phyloP scores from a whole-genome alignment of 768 basidiomycete species.

The Cubamyces sp. region DNA sequence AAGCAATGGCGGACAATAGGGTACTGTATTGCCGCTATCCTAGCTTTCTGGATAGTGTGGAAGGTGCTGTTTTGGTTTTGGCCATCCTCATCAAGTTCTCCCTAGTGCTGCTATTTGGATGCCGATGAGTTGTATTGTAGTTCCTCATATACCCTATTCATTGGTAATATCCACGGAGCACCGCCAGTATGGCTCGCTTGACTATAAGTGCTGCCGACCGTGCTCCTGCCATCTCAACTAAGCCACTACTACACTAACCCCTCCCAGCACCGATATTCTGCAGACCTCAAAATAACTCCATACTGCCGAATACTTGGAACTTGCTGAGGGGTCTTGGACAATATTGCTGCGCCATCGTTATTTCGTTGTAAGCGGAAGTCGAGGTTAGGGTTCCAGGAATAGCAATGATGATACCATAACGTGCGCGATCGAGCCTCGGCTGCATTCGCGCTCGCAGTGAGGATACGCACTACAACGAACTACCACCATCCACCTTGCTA shows the following conservation, averaged over 20 bases:
- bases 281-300: too few species aligned
- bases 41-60: constrained; percentile 41
- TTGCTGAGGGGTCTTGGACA: too few species aligned
- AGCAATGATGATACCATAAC: constrained; percentile 8
- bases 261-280: too few species aligned
- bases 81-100: constrained; percentile 20
- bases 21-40: constrained; percentile 56
- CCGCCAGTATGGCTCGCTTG: too few species aligned
- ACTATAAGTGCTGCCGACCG: too few species aligned
- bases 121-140: not conserved
- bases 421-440: not conserved
- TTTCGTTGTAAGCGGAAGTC: not conserved
- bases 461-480: not conserved
- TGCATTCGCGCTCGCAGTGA: not conserved
- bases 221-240: too few species aligned
- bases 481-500: not conserved
- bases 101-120: not conserved
- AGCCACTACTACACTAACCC: too few species aligned
- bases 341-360: not conserved
- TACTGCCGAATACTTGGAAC: too few species aligned
- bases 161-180: not conserved
- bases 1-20: constrained; percentile 72
- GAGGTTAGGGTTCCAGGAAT: constrained; percentile 15
- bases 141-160: not conserved
- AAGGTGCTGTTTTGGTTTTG: constrained; percentile 32